These are phyloP conservation scores for Phaeotremella skinneri DNA, from an alignment of 768 basidiomycete species.

Conservation along the genomic window DNA sequence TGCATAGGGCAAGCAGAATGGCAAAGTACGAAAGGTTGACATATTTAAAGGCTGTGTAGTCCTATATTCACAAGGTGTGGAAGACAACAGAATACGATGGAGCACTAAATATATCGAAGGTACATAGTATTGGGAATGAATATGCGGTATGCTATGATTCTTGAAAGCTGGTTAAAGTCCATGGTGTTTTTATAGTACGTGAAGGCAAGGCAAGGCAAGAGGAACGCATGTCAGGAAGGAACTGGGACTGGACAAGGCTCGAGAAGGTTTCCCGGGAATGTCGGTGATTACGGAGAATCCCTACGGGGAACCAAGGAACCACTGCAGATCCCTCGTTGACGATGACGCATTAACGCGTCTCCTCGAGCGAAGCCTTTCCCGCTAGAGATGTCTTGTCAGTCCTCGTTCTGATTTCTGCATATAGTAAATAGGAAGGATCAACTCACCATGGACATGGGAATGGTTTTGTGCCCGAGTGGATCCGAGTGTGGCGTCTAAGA, in stretches of 20 bases:
- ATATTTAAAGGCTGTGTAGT: no score
- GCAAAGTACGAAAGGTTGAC: no score
- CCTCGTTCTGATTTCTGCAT: neutral
- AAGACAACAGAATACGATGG: no score
- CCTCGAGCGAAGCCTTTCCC: conserved; percentile 55
- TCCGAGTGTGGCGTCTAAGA: conserved; percentile 53
- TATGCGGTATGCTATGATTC: no score
- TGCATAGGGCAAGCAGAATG: no score
- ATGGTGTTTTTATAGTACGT: no score
- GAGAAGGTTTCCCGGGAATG: neutral
- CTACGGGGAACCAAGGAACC: conserved; percentile 47
- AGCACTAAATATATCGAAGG: no score
- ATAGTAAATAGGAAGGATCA: neutral
- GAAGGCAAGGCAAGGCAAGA: no score
- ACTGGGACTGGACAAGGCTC: neutral
- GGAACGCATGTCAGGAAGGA: no score
- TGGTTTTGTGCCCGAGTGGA: conserved; percentile 54
- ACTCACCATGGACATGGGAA: conserved; percentile 55
- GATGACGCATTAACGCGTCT: conserved; percentile 55
- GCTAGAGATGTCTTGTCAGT: conserved; percentile 27
- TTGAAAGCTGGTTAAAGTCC: no score
- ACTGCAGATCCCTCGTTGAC: conserved; percentile 54
- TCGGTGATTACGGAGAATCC: neutral
- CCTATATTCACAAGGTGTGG: no score
- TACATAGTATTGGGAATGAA: no score